Conservation (phyloP, 768 basidiomycete species). For the Sporobolomyces roseus region DNA sequence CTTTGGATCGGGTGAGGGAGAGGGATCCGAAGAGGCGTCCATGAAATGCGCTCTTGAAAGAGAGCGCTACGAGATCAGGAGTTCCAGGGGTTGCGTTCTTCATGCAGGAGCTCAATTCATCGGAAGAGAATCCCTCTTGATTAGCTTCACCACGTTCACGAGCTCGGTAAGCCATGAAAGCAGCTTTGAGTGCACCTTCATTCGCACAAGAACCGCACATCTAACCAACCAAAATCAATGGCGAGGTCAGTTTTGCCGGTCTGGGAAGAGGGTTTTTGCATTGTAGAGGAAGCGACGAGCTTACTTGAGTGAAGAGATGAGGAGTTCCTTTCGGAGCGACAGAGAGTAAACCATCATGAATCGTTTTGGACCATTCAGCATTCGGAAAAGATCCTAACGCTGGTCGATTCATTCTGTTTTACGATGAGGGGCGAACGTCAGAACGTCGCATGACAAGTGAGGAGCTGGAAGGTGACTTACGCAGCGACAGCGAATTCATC, state of each 20-base stretch:
- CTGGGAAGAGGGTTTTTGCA: too few species aligned
- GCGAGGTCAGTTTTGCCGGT: too few species aligned
- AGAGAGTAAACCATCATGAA: conserved; percentile 48
- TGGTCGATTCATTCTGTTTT: conserved; percentile 48
- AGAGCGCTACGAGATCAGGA: conserved; percentile 50
- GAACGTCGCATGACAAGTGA: neutral
- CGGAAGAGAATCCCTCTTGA: conserved; percentile 45
- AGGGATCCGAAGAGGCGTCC: conserved; percentile 52
- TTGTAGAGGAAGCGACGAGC: neutral
- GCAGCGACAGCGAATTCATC: conserved; percentile 50
- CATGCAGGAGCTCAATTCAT: conserved; percentile 51
- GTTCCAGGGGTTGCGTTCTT: conserved; percentile 50
- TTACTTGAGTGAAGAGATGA: conserved; percentile 48
- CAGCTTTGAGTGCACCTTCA: conserved; percentile 52
- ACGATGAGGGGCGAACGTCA: neutral
- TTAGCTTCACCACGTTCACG: conserved; percentile 45
- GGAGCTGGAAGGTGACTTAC: neutral
- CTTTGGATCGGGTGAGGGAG: conserved; percentile 51
- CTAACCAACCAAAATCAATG: neutral
- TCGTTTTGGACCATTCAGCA: conserved; percentile 46
- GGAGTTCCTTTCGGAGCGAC: conserved; percentile 51
- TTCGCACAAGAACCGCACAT: conserved; percentile 41
- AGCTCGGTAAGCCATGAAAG: conserved; percentile 49
- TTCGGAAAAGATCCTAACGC: conserved; percentile 52
- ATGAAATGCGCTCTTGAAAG: conserved; percentile 52